phyloP scores from a whole-genome alignment of 2,329 filamentous ascomycete genomes.

The Arthroderma sp. region DNA sequence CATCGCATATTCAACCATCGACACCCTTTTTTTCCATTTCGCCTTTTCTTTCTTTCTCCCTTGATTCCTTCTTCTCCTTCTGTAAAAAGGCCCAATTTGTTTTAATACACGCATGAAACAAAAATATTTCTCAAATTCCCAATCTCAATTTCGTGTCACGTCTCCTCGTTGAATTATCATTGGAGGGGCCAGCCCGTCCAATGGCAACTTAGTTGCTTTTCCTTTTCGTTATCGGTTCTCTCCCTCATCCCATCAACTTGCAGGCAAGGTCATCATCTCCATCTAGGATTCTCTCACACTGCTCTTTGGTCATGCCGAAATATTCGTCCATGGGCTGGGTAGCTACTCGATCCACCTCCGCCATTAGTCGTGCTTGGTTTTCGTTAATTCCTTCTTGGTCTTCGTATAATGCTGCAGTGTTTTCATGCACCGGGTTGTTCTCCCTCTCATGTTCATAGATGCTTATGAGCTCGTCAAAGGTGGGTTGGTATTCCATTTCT shows the following conservation, averaged over 20 bases:
- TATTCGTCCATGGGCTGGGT: not conserved
- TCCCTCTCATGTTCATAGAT: not conserved
- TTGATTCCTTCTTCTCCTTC: not conserved
- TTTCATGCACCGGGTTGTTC: not conserved
- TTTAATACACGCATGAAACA: not conserved
- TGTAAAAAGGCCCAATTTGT: not conserved
- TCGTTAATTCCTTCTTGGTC: slow-evolving; percentile 60
- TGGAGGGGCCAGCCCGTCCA: not conserved
- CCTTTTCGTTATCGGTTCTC: not conserved
- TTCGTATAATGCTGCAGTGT: slow-evolving; percentile 46
- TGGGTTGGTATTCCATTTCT: not conserved
- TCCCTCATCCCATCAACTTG: not conserved
- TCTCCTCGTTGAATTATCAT: not conserved
- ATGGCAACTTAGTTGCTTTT: not conserved
- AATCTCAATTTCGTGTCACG: not conserved
- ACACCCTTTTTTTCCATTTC: not conserved
- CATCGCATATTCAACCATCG: not conserved
- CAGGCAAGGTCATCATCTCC: not conserved
- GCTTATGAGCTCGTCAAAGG: not conserved
- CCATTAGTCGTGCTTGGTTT: not conserved
- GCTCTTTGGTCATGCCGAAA: not conserved
- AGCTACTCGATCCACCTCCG: not conserved
- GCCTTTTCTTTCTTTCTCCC: not conserved
- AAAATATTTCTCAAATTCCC: not conserved
- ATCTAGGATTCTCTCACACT: not conserved